Evolutionary conservation across 2,329 filamentous ascomycete genomes (phyloP).

Genomic region (Trichoderma polysporum): DNA sequence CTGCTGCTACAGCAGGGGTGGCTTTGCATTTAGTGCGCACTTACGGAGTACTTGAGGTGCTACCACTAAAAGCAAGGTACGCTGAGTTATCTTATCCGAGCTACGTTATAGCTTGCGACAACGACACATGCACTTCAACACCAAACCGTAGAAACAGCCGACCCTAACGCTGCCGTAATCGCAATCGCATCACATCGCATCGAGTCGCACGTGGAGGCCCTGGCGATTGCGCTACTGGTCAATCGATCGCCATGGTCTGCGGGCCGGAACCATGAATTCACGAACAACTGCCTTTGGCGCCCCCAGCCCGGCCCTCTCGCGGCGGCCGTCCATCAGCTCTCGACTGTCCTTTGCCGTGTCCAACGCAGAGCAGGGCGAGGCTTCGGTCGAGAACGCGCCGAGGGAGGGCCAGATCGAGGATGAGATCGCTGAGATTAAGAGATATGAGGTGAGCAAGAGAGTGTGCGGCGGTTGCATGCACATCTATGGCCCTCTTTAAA

Average conservation of each 20-base stretch:
- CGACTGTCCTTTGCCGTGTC: constrained; percentile 69
- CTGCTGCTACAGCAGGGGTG: constrained; percentile 4
- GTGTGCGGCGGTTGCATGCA: not conserved
- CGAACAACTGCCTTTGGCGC: constrained; percentile 53
- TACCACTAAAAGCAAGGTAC: not conserved
- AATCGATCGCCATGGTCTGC: constrained; percentile 40
- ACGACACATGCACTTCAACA: not conserved
- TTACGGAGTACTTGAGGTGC: not conserved
- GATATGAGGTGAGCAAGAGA: constrained; percentile 69
- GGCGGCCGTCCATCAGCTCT: constrained; percentile 59
- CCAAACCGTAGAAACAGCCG: not conserved
- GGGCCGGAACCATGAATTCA: constrained; percentile 46
- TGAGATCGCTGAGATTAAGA: constrained; percentile 95
- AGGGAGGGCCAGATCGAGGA: constrained; percentile 77
- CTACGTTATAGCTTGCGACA: not conserved
- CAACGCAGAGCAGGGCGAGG: constrained; percentile 61
- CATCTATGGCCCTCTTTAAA: not conserved
- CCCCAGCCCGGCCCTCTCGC: constrained; percentile 38
- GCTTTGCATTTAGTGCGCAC: not conserved
- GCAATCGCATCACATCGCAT: not conserved
- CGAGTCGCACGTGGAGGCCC: not conserved
- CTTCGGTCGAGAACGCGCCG: constrained; percentile 47
- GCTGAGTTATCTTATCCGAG: not conserved
- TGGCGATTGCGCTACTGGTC: not conserved
- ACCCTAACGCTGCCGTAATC: not conserved